Evolutionary conservation across 352 stramenopile species (phyloP).

Genomic region (Achlya hypogyna): DNA sequence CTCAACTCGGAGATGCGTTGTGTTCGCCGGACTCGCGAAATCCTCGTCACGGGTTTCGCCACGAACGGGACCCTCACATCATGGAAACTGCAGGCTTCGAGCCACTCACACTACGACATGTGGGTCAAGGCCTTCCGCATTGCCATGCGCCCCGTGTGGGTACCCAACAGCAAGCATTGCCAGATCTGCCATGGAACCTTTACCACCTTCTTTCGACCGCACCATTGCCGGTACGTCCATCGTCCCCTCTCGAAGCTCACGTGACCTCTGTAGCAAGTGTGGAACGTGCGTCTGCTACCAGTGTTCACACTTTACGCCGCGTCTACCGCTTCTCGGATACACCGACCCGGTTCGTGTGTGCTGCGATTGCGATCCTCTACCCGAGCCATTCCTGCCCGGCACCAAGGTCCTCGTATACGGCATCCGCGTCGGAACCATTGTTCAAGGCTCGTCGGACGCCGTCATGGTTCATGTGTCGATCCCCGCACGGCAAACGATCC

Average conservation of each 20-base stretch:
- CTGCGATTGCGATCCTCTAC: slow-evolving; percentile 57
- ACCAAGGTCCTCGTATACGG: slow-evolving; percentile 74
- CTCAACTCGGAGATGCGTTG: slow-evolving; percentile 16
- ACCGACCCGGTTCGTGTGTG: slow-evolving; percentile 79
- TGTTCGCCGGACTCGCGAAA: slow-evolving; percentile 36
- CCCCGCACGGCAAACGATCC: background rate
- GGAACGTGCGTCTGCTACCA: slow-evolving; percentile 80
- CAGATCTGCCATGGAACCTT: slow-evolving; percentile 71
- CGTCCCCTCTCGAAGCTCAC: background rate
- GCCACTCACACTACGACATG: slow-evolving; percentile 62
- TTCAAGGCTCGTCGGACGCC: slow-evolving; percentile 26
- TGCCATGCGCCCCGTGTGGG: slow-evolving; percentile 66
- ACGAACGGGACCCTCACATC: slow-evolving; percentile 64
- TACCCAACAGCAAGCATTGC: slow-evolving; percentile 62
- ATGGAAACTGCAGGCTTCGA: slow-evolving; percentile 67
- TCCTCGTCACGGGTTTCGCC: slow-evolving; percentile 74
- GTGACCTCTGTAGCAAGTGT: slow-evolving; percentile 41
- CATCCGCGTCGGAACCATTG: slow-evolving; percentile 46
- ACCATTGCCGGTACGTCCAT: slow-evolving; percentile 54
- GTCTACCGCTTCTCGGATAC: slow-evolving; percentile 73
- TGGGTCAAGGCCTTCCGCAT: slow-evolving; percentile 76
- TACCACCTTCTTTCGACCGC: slow-evolving; percentile 60
- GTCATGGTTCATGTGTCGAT: background rate
- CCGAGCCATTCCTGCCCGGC: slow-evolving; percentile 47
- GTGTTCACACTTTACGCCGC: slow-evolving; percentile 65